Base-by-base conservation (phyloP, 2,329 filamentous ascomycete genomes). In the Verticillium isaacii region DNA sequence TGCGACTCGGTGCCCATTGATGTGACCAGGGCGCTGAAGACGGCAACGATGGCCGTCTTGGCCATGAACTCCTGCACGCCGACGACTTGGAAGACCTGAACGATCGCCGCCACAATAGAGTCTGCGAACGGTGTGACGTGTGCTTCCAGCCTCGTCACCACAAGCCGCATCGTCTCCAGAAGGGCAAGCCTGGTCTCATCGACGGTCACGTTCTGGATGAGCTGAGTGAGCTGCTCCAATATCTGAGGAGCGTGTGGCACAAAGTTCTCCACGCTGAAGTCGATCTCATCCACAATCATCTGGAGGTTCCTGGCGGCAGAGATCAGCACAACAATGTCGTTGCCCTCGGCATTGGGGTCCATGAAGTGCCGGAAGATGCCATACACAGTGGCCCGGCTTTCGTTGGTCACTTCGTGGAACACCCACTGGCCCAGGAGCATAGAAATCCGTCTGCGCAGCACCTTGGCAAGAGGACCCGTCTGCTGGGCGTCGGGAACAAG, bases 371-470 rank as follows among this genome's bases (percentile, higher is more conserved):
- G 87, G 73, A 93, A 97, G 61, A 98, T 92, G 69, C 94, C 89
- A 71, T 96, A 98, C 5, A 96, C 86, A 23, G 93, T 78, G 0
- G 89, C 83, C 62, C 89, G 84, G 69, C 89, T 91, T 39, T 85
- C 76, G 41, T 88, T 81, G 0, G 86, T 83, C 5, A 94, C 82
- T 69, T 91, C 90, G 66, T 97, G 85, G 0, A 91, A 85, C 2
- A 95, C 88, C 94, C 95, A 98, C 71, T 96, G 89, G 29, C 91
- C 92, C 29, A 98, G 83, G 50, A 98, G 78, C 61, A 99, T 96
- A 2, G 93, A 91, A 61, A 96, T 93, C 57, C 95, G 87, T 62
- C 95, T 88, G 25, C 95, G 88, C 11, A 99, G 82, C 23, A 99
- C 86, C 71, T 93, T 94, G 75, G 90, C 94, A 41, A 85, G 73